These are phyloP conservation scores for Serendipita sp. DNA, from an alignment of 768 basidiomycete species.

Conservation along the genomic window DNA sequence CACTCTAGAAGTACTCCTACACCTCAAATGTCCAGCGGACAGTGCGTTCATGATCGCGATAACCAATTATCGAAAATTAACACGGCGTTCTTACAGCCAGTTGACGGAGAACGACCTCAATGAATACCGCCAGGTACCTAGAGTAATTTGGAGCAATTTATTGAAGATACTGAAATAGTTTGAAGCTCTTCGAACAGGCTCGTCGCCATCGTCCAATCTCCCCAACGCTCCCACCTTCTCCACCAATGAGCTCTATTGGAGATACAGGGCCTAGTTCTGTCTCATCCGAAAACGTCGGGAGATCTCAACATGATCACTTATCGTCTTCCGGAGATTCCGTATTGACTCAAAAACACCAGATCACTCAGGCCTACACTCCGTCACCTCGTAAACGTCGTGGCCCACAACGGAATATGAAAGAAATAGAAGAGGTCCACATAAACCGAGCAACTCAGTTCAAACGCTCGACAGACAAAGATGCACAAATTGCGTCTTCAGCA, in stretches of 20 bases:
- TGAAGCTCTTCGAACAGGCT: background rate
- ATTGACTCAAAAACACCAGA: background rate
- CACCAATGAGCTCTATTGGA: background rate
- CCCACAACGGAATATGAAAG: background rate
- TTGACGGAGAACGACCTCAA: slow-evolving; percentile 1
- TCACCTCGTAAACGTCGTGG: background rate
- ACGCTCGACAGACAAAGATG: background rate
- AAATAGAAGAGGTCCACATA: background rate
- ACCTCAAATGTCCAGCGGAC: background rate
- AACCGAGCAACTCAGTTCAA: background rate
- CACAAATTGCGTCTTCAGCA: background rate
- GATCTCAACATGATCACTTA: background rate
- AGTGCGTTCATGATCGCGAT: background rate
- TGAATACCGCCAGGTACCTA: background rate
- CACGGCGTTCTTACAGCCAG: background rate
- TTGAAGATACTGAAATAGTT: background rate
- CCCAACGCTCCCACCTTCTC: background rate
- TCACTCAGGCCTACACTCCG: background rate
- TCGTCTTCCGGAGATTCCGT: background rate
- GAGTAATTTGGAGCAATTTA: background rate
- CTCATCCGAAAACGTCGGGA: background rate
- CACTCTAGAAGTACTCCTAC: background rate
- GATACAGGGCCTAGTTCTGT: background rate
- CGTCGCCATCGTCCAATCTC: background rate
- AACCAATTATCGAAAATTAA: background rate